Evolutionary conservation across 2,329 filamentous ascomycete species (phyloP).

Genomic region (Sclerotinia spermophila): DNA sequence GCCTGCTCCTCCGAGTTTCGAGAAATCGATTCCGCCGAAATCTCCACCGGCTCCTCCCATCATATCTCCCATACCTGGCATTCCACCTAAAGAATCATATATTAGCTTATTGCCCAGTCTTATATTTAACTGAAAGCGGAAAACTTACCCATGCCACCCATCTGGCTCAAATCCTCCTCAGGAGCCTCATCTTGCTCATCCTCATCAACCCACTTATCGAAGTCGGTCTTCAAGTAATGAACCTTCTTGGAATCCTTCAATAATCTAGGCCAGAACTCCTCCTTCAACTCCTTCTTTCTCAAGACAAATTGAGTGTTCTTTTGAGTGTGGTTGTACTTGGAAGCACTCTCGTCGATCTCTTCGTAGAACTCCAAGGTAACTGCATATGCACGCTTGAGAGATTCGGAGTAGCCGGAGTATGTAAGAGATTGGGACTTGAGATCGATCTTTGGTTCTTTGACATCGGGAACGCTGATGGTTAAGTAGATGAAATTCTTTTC

Average conservation of each 20-base stretch:
- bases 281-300: conserved; percentile 93
- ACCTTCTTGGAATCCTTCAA: conserved; percentile 86
- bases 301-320: conserved; percentile 88
- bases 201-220: conserved; percentile 65
- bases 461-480: conserved; percentile 84
- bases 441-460: conserved; percentile 78
- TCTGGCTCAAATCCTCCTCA: conserved; percentile 68
- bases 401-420: conserved; percentile 79
- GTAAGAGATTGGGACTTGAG: conserved; percentile 71
- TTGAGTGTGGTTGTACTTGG: conserved; percentile 82
- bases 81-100: conserved; percentile 9
- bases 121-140: not conserved
- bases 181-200: conserved; percentile 88
- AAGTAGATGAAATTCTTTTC: conserved; percentile 94
- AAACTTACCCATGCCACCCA: conserved; percentile 58
- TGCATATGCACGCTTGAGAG: conserved; percentile 82
- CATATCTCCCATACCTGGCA: conserved; percentile 37
- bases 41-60: conserved; percentile 54
- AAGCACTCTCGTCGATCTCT: conserved; percentile 83
- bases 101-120: not conserved
- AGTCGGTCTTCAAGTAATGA: conserved; percentile 97
- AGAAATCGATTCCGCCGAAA: conserved; percentile 89
- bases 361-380: conserved; percentile 83
- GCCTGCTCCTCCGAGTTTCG: conserved; percentile 71
- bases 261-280: conserved; percentile 93